Base-by-base conservation (phyloP, 768 basidiomycete species). In the Mycena albidolilacea region DNA sequence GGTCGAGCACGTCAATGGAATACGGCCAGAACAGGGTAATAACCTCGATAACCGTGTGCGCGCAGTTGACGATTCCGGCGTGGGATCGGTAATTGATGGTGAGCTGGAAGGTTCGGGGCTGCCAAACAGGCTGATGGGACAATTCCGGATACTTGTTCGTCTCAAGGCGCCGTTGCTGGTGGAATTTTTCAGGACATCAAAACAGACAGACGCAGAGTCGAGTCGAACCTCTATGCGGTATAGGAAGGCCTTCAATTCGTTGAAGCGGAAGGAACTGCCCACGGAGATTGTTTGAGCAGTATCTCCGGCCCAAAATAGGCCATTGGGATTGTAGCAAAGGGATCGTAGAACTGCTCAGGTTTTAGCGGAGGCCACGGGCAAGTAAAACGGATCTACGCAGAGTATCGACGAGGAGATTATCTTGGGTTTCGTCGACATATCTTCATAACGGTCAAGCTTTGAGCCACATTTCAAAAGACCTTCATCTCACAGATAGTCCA, bases 291-390 rank as follows among this genome's bases (percentile, higher is more conserved):
- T 92, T 74, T 95, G 93, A 0, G 93, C 92, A 0, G 93, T 94
- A 77, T 95, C 93, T 0, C 94, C 93, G 1, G 92, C 93, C 91
- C 92, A 94, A 73, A 94, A 92, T 21, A 93, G 80, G 0, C 93
- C 93, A 63, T 92, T 82, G 0, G 88, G 86, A 76, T 93, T 93
- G 12, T 80, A 80, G 72, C 91, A 93, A n/a, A 94, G 77, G 0
- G 84, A 83, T 39, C 92, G 83, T 50, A 94, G 79, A 5, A 94
- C 93, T 94, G 68, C 35, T 39, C 8, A 14, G 10, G 15, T 17
- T 38, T 60, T 6, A 19, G 55, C 6, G 46, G 7, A 10, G 41
- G 17, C 39, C 35, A 3, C 37, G 12, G 21, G 8, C 39, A 41
- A 57, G 6, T 17, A 37, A 44, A 37, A 35, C 23, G 48, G 5